These are phyloP conservation scores for Acanthamoeba sp. DNA, from an alignment of 208 protist genomes.

Conservation along the genomic window DNA sequence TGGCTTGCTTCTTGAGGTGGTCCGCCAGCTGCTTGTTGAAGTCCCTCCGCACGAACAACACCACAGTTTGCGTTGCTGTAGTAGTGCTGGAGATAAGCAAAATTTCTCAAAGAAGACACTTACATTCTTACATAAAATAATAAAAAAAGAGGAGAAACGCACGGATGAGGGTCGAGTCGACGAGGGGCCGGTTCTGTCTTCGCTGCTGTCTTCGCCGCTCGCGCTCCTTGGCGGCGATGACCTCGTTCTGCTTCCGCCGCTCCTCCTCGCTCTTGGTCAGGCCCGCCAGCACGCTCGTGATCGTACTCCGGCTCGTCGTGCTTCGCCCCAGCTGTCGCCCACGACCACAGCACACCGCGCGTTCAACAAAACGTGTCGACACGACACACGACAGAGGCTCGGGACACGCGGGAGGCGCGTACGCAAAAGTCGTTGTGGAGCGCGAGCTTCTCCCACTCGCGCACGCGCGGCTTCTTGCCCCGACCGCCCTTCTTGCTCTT, in stretches of 20 bases:
- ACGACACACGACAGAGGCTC: neutral
- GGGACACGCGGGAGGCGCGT: neutral
- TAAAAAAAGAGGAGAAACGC: neutral
- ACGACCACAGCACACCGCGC: neutral
- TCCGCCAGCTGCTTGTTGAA: slow-evolving; percentile 33
- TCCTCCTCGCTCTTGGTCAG: slow-evolving; percentile 47
- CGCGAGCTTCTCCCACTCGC: slow-evolving; percentile 40
- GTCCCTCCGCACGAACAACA: slow-evolving; percentile 44
- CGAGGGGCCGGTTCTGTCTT: slow-evolving; percentile 29
- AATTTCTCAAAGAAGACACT: neutral
- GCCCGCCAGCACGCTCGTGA: slow-evolving; percentile 38
- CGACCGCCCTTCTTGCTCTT: neutral
- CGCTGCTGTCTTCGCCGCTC: slow-evolving; percentile 17
- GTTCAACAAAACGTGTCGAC: neutral
- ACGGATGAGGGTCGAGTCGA: slow-evolving; percentile 25
- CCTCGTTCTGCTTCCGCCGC: slow-evolving; percentile 41
- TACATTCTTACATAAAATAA: neutral
- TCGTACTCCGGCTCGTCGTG: slow-evolving; percentile 31
- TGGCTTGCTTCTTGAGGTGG: slow-evolving; percentile 5
- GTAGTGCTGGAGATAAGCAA: neutral
- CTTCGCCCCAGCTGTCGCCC: neutral
- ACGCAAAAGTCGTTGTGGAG: slow-evolving; percentile 53
- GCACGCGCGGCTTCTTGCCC: neutral
- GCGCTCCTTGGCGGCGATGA: slow-evolving; percentile 27
- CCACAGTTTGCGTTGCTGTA: neutral